Evolutionary conservation across 257 asterid species (phyloP).

Genomic region (Solanum pimpinellifolium): DNA sequence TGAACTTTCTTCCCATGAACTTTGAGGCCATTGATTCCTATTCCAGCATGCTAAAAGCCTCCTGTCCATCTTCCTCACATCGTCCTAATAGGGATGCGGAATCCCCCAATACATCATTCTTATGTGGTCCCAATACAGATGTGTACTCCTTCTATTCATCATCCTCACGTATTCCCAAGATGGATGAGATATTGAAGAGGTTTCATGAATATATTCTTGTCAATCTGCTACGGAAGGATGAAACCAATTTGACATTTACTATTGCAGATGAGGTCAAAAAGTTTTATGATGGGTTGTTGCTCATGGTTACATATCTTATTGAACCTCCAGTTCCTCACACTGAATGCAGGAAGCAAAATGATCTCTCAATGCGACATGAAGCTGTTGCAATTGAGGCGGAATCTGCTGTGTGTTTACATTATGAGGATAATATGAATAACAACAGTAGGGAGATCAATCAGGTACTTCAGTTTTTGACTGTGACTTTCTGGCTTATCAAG

Average conservation of each 20-base stretch:
- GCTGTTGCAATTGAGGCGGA: not conserved
- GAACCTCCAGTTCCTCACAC: not conserved
- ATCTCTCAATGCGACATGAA: not conserved
- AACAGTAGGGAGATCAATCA: not conserved
- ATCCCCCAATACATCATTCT: not conserved
- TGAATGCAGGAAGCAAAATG: not conserved
- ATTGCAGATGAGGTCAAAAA: not conserved
- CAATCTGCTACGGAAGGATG: not conserved
- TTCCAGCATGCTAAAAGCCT: not conserved
- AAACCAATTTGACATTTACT: not conserved
- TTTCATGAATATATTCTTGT: not conserved
- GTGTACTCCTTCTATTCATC: not conserved
- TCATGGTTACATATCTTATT: not conserved
- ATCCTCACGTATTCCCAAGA: not conserved
- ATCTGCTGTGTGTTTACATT: not conserved
- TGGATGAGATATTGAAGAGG: not conserved
- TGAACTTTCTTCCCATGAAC: not conserved
- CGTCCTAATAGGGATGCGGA: not conserved
- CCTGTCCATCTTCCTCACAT: not conserved
- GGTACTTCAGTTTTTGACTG: not conserved
- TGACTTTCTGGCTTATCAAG: not conserved
- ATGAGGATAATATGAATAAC: not conserved
- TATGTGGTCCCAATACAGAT: not conserved
- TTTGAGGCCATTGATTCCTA: not conserved
- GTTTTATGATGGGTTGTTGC: not conserved